These are phyloP conservation scores for Paecilomyces fulvus DNA, from an alignment of 2,329 filamentous ascomycete genomes.

Conservation along the genomic window DNA sequence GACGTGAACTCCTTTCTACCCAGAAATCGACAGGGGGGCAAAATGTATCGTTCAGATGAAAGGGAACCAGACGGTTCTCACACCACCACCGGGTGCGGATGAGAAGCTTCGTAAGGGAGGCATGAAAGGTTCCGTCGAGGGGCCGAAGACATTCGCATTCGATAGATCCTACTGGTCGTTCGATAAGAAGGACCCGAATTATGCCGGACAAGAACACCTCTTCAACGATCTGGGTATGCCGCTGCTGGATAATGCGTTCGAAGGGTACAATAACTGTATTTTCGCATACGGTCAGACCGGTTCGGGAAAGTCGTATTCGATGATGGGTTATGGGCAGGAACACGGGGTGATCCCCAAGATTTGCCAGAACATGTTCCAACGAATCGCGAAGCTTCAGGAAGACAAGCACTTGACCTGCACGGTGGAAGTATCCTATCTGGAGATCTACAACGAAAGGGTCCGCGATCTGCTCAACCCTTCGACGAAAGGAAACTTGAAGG, in stretches of 20 bases:
- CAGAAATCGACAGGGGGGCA: conserved; percentile 82
- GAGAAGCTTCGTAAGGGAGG: conserved; percentile 42
- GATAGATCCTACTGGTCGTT: conserved; percentile 99
- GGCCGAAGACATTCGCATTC: conserved; percentile 83
- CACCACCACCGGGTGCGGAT: conserved; percentile 57
- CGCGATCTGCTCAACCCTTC: conserved; percentile 90
- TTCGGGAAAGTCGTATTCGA: conserved; percentile 97
- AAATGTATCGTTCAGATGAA: conserved; percentile 99
- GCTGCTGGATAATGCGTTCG: conserved; percentile 93
- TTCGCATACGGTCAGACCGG: conserved; percentile 98
- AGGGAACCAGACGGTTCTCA: conserved; percentile 79
- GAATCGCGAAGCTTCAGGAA: conserved; percentile 62
- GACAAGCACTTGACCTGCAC: conserved; percentile 79
- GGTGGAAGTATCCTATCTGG: conserved; percentile 94
- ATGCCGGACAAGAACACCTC: conserved; percentile 81
- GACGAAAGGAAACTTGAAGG: conserved; percentile 93
- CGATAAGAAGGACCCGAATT: conserved; percentile 68
- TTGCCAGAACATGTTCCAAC: conserved; percentile 93
- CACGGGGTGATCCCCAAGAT: conserved; percentile 93
- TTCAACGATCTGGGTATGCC: conserved; percentile 83
- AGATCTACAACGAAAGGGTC: conserved; percentile 98
- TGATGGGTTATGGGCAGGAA: conserved; percentile 99
- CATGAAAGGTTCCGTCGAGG: conserved; percentile 57
- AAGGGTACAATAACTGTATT: conserved; percentile 99
- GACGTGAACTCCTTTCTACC: conserved; percentile 2